A percentile compares a stretch with the other conserved stretches of the same genome.
phyloP scores from a whole-genome alignment of 202 grass and related monocot species.

The Carex arenaria region DNA sequence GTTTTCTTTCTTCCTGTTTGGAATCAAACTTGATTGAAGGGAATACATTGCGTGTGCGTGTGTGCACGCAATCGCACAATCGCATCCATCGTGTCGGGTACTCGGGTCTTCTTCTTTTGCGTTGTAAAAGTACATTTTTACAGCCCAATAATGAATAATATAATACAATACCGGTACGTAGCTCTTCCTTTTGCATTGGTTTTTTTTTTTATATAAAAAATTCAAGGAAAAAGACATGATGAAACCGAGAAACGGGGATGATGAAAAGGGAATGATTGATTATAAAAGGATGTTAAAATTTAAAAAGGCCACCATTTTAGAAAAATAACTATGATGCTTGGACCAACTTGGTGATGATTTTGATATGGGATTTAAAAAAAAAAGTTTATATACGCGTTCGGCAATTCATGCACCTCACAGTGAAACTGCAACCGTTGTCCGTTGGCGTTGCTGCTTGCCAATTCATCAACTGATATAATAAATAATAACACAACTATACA shows the following conservation, averaged over 20 bases:
- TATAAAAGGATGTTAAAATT: not conserved
- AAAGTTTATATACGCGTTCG: not conserved
- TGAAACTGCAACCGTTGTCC: not conserved
- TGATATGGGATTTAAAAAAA: not conserved
- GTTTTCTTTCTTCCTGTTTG: not conserved
- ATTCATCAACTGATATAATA: not conserved
- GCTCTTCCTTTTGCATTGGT: not conserved
- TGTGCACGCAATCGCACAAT: too few species aligned
- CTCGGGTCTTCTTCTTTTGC: slow-evolving; percentile 3
- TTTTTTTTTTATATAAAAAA: not conserved
- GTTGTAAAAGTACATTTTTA: slow-evolving; percentile 18
- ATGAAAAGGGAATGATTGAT: slow-evolving; percentile 2
- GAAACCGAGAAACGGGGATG: not conserved
- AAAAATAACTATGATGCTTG: not conserved
- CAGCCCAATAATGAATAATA: not conserved
- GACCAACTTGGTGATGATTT: not conserved
- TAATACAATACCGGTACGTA: not conserved
- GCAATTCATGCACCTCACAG: not conserved
- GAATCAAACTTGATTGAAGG: not conserved
- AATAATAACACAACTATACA: not conserved
- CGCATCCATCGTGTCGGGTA: not conserved
- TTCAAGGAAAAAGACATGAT: not conserved
- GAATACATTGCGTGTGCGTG: not conserved
- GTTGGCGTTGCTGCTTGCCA: not conserved
- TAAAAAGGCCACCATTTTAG: not conserved